A percentile compares a stretch with the other conserved stretches of the same genome.
These are phyloP conservation scores for Didymella keratinophila DNA, from an alignment of 2,329 filamentous ascomycete genomes.

Conservation along the genomic window DNA sequence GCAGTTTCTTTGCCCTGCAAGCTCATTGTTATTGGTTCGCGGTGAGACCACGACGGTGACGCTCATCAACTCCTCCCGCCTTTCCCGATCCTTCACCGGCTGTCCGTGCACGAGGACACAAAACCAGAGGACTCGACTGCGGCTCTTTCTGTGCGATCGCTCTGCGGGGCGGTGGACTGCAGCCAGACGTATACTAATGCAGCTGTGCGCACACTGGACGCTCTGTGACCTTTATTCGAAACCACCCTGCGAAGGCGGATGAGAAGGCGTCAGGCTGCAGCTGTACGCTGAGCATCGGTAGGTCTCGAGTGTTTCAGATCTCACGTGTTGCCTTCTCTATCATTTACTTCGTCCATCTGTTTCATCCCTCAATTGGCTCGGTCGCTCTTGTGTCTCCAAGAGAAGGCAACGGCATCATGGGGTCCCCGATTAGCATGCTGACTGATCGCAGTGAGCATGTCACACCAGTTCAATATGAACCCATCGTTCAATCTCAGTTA, in stretches of 20 bases:
- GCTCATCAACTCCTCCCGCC: slow-evolving; percentile 23
- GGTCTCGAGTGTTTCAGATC: slow-evolving; percentile 19
- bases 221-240: slow-evolving; percentile 27
- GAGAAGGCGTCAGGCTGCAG: slow-evolving; percentile 45
- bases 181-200: slow-evolving; percentile 46
- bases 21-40: slow-evolving; percentile 5
- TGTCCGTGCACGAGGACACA: slow-evolving; percentile 14
- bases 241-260: slow-evolving; percentile 26
- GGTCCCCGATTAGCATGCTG: too few relatives aligned
- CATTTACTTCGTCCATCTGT: background rate
- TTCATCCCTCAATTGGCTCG: too few relatives aligned
- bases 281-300: slow-evolving; percentile 30
- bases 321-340: slow-evolving; percentile 5
- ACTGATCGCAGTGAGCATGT: too few relatives aligned
- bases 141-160: slow-evolving; percentile 15
- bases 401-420: too few relatives aligned
- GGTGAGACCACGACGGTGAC: slow-evolving; percentile 9
- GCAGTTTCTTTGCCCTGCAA: background rate
- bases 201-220: slow-evolving; percentile 35
- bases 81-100: slow-evolving; percentile 35
- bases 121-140: slow-evolving; percentile 12
- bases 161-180: slow-evolving; percentile 41
- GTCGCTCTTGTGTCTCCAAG: too few relatives aligned
- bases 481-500: too few relatives aligned
- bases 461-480: too few relatives aligned